A percentile compares a stretch with the other conserved stretches of the same genome.
These are phyloP conservation scores for Cadophora gregata DNA, from an alignment of 2,329 filamentous ascomycete species.

Conservation along the genomic window DNA sequence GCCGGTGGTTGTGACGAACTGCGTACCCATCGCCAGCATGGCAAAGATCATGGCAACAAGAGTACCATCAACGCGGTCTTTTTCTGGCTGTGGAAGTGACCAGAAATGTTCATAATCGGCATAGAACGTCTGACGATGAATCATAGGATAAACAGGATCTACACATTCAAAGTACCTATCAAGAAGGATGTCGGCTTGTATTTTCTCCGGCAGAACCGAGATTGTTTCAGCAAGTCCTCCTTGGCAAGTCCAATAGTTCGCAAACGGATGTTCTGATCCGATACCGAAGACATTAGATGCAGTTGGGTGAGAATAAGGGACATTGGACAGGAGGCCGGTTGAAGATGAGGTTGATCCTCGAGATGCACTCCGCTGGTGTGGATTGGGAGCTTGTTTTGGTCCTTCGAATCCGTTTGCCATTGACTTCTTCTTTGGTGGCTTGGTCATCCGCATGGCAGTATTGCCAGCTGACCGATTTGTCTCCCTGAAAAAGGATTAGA, in stretches of 20 bases:
- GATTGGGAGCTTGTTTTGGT: slow-evolving; percentile 35
- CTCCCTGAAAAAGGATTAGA: slow-evolving; percentile 51
- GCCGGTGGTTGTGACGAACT: slow-evolving; percentile 68
- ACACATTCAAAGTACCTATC: slow-evolving; percentile 71
- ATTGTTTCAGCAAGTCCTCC: slow-evolving; percentile 79
- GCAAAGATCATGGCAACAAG: slow-evolving; percentile 77
- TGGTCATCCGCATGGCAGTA: slow-evolving; percentile 59
- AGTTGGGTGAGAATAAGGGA: slow-evolving; percentile 73
- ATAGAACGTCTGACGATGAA: slow-evolving; percentile 77
- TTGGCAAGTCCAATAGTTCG: slow-evolving; percentile 84
- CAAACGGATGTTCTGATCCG: slow-evolving; percentile 78
- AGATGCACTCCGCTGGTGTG: slow-evolving; percentile 36
- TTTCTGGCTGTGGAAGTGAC: slow-evolving; percentile 63
- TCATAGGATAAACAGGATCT: slow-evolving; percentile 82
- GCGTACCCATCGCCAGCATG: slow-evolving; percentile 78
- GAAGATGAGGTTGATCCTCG: slow-evolving; percentile 47
- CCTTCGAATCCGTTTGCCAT: slow-evolving; percentile 34
- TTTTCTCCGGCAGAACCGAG: slow-evolving; percentile 74
- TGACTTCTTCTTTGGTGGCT: slow-evolving; percentile 60
- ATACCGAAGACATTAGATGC: slow-evolving; percentile 83
- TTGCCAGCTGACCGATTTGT: slow-evolving; percentile 60
- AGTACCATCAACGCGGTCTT: slow-evolving; percentile 66
- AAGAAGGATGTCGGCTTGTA: slow-evolving; percentile 75
- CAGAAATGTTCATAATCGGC: slow-evolving; percentile 82
- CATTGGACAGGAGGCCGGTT: slow-evolving; percentile 69